Percentiles rank a stretch among this genome's conserved stretches.
Conservation (phyloP, 305 asterid genomes). For the Fraxinus latifolia region DNA sequence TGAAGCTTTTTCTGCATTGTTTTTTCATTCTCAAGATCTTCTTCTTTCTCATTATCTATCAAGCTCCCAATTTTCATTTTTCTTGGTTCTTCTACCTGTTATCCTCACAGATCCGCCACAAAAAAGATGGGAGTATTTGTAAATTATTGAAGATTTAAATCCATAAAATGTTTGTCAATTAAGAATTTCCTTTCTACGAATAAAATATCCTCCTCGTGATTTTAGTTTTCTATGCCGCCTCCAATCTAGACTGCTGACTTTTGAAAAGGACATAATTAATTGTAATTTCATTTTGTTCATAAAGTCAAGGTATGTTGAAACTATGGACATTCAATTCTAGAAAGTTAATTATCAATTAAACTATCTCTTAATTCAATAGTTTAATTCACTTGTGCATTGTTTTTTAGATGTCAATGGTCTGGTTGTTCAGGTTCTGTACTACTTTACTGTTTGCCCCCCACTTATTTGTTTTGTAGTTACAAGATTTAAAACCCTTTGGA, state of each 20-base stretch:
- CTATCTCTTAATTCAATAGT: neutral
- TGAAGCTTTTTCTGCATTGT: slow-evolving; percentile 4
- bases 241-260: slow-evolving; percentile 14
- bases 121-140: neutral
- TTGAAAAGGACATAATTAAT: neutral
- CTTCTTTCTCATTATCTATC: slow-evolving; percentile 18
- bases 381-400: neutral
- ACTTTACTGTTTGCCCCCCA: neutral
- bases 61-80: slow-evolving; percentile 25
- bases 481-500: neutral
- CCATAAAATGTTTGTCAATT: neutral
- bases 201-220: neutral
- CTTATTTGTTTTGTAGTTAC: neutral
- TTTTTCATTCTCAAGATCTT: neutral
- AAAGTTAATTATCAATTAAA: neutral
- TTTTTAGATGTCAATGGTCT: neutral
- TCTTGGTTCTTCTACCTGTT: neutral
- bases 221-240: neutral
- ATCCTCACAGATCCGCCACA: neutral
- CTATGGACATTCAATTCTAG: neutral
- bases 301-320: neutral
- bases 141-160: neutral
- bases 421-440: neutral
- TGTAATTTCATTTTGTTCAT: neutral
- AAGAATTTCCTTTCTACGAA: neutral